These are phyloP conservation scores for Neurospora sp. DNA, from an alignment of 2,329 filamentous ascomycete species.

Conservation along the genomic window DNA sequence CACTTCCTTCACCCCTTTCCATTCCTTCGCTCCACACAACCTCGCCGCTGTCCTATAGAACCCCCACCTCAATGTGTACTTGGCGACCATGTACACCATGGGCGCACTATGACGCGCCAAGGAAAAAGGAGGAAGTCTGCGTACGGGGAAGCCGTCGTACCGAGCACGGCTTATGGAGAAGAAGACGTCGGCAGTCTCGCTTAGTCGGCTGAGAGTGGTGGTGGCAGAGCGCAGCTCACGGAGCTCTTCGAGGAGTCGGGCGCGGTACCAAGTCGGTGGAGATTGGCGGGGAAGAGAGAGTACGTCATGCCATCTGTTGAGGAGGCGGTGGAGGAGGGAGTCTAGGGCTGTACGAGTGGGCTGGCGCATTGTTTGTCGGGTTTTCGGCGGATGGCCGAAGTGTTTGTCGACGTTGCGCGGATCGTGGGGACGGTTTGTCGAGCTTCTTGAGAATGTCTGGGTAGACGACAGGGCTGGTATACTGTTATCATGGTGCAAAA, in stretches of 20 bases:
- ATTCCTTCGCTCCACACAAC: conserved; percentile 20
- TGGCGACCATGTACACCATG: conserved; percentile 33
- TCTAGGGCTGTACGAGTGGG: background rate
- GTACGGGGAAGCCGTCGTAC: conserved; percentile 27
- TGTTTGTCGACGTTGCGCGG: background rate
- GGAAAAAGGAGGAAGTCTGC: conserved; percentile 19
- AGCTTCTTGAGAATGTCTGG: background rate
- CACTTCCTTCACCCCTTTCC: conserved; percentile 28
- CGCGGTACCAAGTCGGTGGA: conserved; percentile 28
- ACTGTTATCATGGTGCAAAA: background rate
- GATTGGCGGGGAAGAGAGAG: conserved; percentile 22
- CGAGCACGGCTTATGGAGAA: conserved; percentile 30
- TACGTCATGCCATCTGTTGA: background rate
- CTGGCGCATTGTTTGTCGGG: background rate
- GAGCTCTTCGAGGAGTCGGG: conserved; percentile 29
- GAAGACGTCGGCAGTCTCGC: conserved; percentile 35
- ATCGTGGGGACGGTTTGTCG: background rate
- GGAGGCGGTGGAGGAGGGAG: background rate
- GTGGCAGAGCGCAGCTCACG: conserved; percentile 24
- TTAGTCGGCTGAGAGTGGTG: conserved; percentile 24
- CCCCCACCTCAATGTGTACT: conserved; percentile 31
- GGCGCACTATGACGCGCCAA: conserved; percentile 16
- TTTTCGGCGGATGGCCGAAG: background rate
- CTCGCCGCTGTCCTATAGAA: conserved; percentile 29
- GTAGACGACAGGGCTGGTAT: background rate